Evolutionary conservation across 2,329 filamentous ascomycete genomes (phyloP).

Genomic region (Xylariales sp.): DNA sequence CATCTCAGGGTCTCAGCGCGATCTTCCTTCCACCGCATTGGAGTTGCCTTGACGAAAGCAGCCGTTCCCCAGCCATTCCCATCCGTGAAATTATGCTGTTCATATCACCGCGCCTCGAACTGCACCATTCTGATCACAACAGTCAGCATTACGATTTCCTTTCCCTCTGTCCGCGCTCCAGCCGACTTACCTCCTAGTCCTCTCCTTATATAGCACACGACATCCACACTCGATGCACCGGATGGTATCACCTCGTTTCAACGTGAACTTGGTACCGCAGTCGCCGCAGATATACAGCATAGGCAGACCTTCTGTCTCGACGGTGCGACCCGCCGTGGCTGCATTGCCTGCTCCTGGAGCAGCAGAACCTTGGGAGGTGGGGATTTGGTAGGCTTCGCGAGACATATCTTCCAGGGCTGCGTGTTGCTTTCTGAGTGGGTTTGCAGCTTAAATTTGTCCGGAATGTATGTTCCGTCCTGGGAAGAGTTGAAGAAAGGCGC

Average conservation of each 20-base stretch:
- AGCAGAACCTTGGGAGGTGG: constrained; percentile 45
- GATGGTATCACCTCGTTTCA: constrained; percentile 76
- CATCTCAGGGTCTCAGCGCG: neutral
- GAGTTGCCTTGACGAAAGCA: neutral
- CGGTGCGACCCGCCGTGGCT: constrained; percentile 32
- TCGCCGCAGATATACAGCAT: constrained; percentile 77
- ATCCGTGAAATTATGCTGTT: neutral
- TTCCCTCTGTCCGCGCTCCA: too few relatives aligned
- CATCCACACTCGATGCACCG: constrained; percentile 91
- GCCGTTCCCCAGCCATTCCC: neutral
- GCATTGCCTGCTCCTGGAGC: constrained; percentile 37
- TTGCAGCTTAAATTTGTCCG: too few relatives aligned
- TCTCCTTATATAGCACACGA: constrained; percentile 93
- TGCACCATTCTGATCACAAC: constrained; percentile 76
- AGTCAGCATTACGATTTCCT: constrained; percentile 1
- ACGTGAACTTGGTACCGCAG: constrained; percentile 71
- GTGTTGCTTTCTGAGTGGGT: constrained; percentile 5
- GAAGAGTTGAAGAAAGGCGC: neutral
- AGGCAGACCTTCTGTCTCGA: constrained; percentile 44
- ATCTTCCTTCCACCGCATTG: neutral
- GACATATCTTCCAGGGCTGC: constrained; percentile 41
- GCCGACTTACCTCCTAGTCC: constrained; percentile 94
- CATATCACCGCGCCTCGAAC: constrained; percentile 79
- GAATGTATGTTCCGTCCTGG: too few relatives aligned
- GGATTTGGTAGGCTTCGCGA: constrained; percentile 75